Evolutionary conservation across 371 early-diverging fungal species (phyloP).

Genomic region (Basidiobolus meristosporus): DNA sequence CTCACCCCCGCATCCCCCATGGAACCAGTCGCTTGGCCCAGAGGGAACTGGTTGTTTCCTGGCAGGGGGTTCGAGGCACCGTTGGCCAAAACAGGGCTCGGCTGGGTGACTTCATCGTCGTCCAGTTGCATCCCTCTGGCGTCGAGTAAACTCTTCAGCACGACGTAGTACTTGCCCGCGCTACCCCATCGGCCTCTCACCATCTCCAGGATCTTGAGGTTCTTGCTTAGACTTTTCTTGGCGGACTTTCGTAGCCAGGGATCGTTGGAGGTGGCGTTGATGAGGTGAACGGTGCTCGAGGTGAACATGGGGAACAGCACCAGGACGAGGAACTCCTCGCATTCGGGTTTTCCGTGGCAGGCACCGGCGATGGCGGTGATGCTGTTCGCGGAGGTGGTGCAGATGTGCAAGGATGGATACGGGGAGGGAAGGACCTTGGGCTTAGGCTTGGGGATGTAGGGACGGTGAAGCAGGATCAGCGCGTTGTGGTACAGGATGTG

Average conservation of each 20-base stretch:
- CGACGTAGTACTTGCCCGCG: slow-evolving; percentile 1
- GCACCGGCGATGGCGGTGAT: slow-evolving; percentile 3
- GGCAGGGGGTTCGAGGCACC: too few species aligned
- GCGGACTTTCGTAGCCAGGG: slow-evolving; percentile 1
- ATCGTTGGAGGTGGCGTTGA: slow-evolving; percentile 4
- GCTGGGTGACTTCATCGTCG: background rate
- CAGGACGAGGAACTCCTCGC: background rate
- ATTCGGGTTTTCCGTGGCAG: background rate
- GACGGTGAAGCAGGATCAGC: slow-evolving; percentile 60
- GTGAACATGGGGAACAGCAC: slow-evolving; percentile 1
- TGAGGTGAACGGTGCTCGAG: slow-evolving; percentile 4
- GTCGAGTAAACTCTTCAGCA: slow-evolving; percentile 3
- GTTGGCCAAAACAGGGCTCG: too few species aligned
- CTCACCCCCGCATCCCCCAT: too few species aligned
- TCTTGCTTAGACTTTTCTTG: slow-evolving; percentile 1
- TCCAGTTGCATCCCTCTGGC: slow-evolving; percentile 2
- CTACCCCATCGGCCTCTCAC: slow-evolving; percentile 2
- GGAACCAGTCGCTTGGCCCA: too few species aligned
- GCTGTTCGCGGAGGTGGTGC: slow-evolving; percentile 6
- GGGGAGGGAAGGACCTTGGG: slow-evolving; percentile 4
- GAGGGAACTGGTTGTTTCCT: too few species aligned
- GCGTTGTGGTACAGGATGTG: slow-evolving; percentile 67
- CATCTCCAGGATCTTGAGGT: slow-evolving; percentile 1
- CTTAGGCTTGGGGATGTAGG: slow-evolving; percentile 12
- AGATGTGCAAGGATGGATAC: slow-evolving; percentile 4